Evolutionary conservation across 805 yeast genomes (phyloP).

Genomic region (Yamadazyma endophytica): DNA sequence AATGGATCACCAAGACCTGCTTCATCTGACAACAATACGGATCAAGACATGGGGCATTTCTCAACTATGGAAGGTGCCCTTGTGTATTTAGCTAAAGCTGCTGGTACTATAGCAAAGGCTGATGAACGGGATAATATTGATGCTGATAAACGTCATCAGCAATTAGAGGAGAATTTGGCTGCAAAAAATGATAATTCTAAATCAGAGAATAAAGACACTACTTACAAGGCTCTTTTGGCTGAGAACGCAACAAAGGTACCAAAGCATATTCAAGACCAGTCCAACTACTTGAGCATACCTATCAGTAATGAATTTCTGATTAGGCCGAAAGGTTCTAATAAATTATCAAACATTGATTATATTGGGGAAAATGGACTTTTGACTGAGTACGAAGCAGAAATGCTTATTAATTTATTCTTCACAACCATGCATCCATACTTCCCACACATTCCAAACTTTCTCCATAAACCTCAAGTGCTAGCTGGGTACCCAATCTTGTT

Average conservation of each 20-base stretch:
- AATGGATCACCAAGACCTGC: not conserved
- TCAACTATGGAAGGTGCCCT: slow-evolving; percentile 57
- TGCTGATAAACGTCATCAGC: slow-evolving; percentile 47
- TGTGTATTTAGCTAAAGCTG: slow-evolving; percentile 72
- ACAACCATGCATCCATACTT: slow-evolving; percentile 83
- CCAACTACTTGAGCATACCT: slow-evolving; percentile 12
- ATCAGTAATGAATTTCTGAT: slow-evolving; percentile 24
- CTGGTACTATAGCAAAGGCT: slow-evolving; percentile 69
- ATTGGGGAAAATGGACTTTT: slow-evolving; percentile 53
- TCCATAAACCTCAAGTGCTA: slow-evolving; percentile 61
- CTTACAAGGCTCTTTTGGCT: not conserved
- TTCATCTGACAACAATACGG: not conserved
- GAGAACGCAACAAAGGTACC: slow-evolving; percentile 6
- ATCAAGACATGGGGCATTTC: slow-evolving; percentile 19
- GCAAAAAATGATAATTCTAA: slow-evolving; percentile 5
- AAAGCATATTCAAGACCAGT: slow-evolving; percentile 13
- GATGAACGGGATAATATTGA: slow-evolving; percentile 61
- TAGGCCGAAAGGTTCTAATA: slow-evolving; percentile 45
- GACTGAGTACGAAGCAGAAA: slow-evolving; percentile 58
- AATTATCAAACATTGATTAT: slow-evolving; percentile 57
- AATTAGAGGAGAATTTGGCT: slow-evolving; percentile 30
- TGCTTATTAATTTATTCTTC: slow-evolving; percentile 59
- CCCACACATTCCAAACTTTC: slow-evolving; percentile 76
- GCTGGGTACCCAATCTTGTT: slow-evolving; percentile 78
- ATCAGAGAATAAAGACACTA: not conserved